Conservation (phyloP, 352 stramenopile genomes). For the Globisporangium nagaii region DNA sequence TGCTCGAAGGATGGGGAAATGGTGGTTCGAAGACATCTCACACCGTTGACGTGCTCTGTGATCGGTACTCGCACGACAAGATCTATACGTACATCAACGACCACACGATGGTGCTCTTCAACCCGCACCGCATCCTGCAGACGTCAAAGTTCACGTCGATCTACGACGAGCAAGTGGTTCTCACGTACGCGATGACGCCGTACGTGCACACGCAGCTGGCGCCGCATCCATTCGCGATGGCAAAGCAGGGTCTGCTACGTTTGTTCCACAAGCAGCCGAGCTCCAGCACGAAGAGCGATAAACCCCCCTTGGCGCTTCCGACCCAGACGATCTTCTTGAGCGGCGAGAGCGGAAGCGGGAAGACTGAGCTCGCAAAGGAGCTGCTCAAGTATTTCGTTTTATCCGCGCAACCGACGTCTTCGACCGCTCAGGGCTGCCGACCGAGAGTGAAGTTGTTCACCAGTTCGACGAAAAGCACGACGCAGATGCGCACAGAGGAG, state of each 20-base stretch:
- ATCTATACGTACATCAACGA: slow-evolving; percentile 64
- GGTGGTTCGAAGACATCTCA: not conserved
- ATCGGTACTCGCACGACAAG: slow-evolving; percentile 38
- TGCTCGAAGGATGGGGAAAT: slow-evolving; percentile 14
- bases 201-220: slow-evolving; percentile 31
- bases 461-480: slow-evolving; percentile 79
- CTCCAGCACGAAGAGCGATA: not conserved
- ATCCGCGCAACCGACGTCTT: slow-evolving; percentile 36
- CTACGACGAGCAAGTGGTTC: slow-evolving; percentile 73
- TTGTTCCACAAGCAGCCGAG: slow-evolving; percentile 26
- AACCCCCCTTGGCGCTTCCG: not conserved
- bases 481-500: slow-evolving; percentile 79
- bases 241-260: slow-evolving; percentile 51
- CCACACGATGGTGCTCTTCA: slow-evolving; percentile 61
- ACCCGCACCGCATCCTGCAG: slow-evolving; percentile 70
- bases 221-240: slow-evolving; percentile 70
- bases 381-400: slow-evolving; percentile 74
- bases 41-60: slow-evolving; percentile 16
- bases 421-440: slow-evolving; percentile 4
- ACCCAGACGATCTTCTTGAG: slow-evolving; percentile 39
- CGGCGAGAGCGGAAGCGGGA: slow-evolving; percentile 69
- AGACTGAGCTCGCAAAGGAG: slow-evolving; percentile 75
- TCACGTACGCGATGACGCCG: slow-evolving; percentile 49
- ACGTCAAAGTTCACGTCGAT: slow-evolving; percentile 76
- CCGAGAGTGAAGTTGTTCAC: slow-evolving; percentile 63